Evolutionary conservation across 441 rosid species (phyloP).

Genomic region (Euphorbia celastroides): DNA sequence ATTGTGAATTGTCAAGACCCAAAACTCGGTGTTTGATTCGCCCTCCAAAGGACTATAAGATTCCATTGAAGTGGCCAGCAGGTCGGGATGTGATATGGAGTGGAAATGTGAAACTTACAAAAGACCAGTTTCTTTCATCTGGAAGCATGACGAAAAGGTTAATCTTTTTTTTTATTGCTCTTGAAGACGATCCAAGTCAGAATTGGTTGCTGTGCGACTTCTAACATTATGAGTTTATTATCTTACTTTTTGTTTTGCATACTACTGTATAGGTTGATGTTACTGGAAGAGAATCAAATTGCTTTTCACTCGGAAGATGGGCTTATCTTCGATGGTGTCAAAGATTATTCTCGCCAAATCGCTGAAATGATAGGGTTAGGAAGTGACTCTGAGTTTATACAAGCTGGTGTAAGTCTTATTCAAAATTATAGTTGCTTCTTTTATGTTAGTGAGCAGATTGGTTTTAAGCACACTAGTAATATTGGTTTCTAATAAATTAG

Average conservation of each 20-base stretch:
- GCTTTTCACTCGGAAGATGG: slow-evolving; percentile 96
- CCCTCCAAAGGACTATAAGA: slow-evolving; percentile 91
- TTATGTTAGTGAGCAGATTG: slow-evolving; percentile 9
- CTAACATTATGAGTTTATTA: not conserved
- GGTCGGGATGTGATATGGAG: slow-evolving; percentile 97
- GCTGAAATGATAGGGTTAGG: slow-evolving; percentile 96
- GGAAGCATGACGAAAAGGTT: slow-evolving; percentile 95
- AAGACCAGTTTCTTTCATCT: slow-evolving; percentile 95
- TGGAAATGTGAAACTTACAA: slow-evolving; percentile 86
- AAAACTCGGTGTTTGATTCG: slow-evolving; percentile 64
- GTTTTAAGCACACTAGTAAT: slow-evolving; percentile 5
- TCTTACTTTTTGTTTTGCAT: not conserved
- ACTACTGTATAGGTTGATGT: slow-evolving; percentile 57
- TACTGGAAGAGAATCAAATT: slow-evolving; percentile 96
- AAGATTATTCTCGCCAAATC: slow-evolving; percentile 88
- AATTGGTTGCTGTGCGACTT: slow-evolving; percentile 3
- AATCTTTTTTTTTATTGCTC: slow-evolving; percentile 5
- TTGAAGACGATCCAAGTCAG: slow-evolving; percentile 4
- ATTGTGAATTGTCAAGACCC: slow-evolving; percentile 58
- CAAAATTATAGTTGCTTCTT: slow-evolving; percentile 16
- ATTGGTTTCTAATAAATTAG: slow-evolving; percentile 1
- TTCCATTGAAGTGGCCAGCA: slow-evolving; percentile 86
- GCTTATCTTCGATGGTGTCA: slow-evolving; percentile 74
- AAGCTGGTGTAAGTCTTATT: slow-evolving; percentile 81
- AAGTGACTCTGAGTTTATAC: slow-evolving; percentile 77